Evolutionary conservation across 1,284 basidiomycete species (phyloP), one percentile per base, ranked within the genome.

Genomic region (Quambalaria eucalypti): DNA sequence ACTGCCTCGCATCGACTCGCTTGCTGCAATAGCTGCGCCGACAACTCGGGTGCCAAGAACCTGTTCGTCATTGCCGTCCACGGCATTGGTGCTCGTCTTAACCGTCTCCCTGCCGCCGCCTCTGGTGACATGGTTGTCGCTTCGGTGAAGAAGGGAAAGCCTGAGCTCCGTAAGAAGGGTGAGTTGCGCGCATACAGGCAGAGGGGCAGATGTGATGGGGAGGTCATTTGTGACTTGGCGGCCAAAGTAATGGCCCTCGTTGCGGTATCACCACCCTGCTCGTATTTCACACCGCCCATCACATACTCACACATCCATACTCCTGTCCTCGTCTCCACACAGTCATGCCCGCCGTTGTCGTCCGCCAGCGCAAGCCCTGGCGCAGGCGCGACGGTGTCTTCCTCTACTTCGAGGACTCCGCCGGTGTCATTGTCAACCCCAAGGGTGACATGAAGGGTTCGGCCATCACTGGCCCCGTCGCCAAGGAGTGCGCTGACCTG

Each of bases 91-190:
- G 88, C 95, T 61, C 90, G 87, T 77, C 84, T 98, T 55, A 97
- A 98, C 85, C 84, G 95, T 80, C 84, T 98, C 64, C 93, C 93
- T 65, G 93, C 95, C 78, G 92, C 93, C 71, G 87, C 91, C 81
- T 91, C 95, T 62, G 93, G 93, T 73, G 91, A 95, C 80, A 97
- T 97, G 92, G 87, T 97, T 72, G 91, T 98, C 74, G 91, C 91
- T 61, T 91, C 88, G 59, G 95, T 98, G 77, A 98, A 99, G 85
- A 98, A 98, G 85, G 93, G 93, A 79, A 98, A 99, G 83, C 95
- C 95, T 52, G 93, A 99, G 80, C 81, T 99, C 77, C 85, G 93
- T 80, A 99, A 99, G 84, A 99, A 99, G 84, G 93, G 90, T 92
- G 78, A 76, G 88, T 80, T 19, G n/a, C 10, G 16, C 16, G 36